Conservation (phyloP, 495 filamentous ascomycete species). For the Aspergillus incahuasiensis region DNA sequence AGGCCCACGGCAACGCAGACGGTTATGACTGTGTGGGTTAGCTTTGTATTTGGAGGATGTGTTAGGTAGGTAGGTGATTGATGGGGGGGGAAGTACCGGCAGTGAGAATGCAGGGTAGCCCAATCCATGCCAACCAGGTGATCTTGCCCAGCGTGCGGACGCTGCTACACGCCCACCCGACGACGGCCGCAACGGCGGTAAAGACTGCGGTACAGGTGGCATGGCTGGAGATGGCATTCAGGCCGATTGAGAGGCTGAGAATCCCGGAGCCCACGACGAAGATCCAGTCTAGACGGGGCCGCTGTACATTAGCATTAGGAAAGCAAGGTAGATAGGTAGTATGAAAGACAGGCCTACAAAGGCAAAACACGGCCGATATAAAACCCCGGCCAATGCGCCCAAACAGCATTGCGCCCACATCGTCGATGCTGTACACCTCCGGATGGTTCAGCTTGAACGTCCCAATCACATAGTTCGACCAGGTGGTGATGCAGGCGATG, state of each 20-base stretch:
- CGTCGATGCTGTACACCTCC: slow-evolving; percentile 55
- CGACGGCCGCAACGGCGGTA: slow-evolving; percentile 26
- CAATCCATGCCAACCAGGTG: slow-evolving; percentile 35
- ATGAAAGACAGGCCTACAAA: too few relatives aligned
- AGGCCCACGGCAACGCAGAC: too few relatives aligned
- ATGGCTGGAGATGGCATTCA: slow-evolving; percentile 59
- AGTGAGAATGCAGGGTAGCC: slow-evolving; percentile 27
- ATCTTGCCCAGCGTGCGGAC: slow-evolving; percentile 31
- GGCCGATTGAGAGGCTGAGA: slow-evolving; percentile 64
- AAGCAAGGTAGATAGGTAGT: too few relatives aligned
- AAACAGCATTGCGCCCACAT: slow-evolving; percentile 57
- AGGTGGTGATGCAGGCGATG: slow-evolving; percentile 58
- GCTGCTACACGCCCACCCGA: slow-evolving; percentile 25
- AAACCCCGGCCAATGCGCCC: slow-evolving; percentile 23
- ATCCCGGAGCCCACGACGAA: slow-evolving; percentile 39
- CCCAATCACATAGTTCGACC: slow-evolving; percentile 62
- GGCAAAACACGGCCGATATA: too few relatives aligned
- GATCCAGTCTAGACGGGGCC: slow-evolving; percentile 41
- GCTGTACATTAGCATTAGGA: neutral
- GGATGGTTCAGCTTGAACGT: slow-evolving; percentile 61
- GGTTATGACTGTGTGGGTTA: too few relatives aligned
- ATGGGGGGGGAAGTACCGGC: slow-evolving; percentile 4
- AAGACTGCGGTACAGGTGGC: slow-evolving; percentile 52
- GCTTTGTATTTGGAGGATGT: too few relatives aligned
- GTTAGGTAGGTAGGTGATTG: too few relatives aligned